phyloP scores from a whole-genome alignment of 2,329 filamentous ascomycete genomes.

The Fusarium sp. region DNA sequence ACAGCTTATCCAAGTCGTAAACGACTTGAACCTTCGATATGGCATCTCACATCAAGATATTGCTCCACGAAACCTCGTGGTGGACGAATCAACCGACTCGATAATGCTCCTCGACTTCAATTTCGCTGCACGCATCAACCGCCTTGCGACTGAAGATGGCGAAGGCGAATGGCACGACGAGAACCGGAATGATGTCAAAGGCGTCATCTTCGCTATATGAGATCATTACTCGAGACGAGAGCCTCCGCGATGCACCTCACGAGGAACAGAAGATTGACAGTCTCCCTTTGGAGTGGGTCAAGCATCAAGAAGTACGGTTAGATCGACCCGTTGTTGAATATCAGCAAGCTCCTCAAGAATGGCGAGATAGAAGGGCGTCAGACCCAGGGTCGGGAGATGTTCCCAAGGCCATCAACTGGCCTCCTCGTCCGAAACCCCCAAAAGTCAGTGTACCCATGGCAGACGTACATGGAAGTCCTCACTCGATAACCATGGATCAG shows the following conservation, averaged over 20 bases:
- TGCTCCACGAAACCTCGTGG: constrained; percentile 51
- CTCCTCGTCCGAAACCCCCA: constrained; percentile 21
- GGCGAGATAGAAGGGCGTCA: constrained; percentile 20
- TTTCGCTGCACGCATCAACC: constrained; percentile 37
- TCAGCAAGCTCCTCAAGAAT: constrained; percentile 40
- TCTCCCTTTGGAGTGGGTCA: constrained; percentile 40
- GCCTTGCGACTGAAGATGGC: background rate
- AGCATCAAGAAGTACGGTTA: constrained; percentile 48
- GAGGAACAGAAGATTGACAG: constrained; percentile 42
- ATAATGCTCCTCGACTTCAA: constrained; percentile 54
- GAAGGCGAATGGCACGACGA: constrained; percentile 9
- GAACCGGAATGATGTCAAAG: constrained; percentile 48
- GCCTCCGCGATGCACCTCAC: constrained; percentile 35
- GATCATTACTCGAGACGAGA: constrained; percentile 49
- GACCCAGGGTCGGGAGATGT: background rate
- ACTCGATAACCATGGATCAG: constrained; percentile 1
- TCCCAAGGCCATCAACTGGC: constrained; percentile 33
- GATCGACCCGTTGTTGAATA: constrained; percentile 47
- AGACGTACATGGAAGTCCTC: background rate
- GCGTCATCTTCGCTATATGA: constrained; percentile 54
- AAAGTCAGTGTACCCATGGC: background rate
- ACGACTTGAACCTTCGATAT: constrained; percentile 44
- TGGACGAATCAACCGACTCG: constrained; percentile 48
- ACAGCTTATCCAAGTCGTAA: constrained; percentile 48
- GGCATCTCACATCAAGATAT: constrained; percentile 56